Base-by-base conservation (phyloP, 2,329 filamentous ascomycete species). In the Myriosclerotinia scirpicola region DNA sequence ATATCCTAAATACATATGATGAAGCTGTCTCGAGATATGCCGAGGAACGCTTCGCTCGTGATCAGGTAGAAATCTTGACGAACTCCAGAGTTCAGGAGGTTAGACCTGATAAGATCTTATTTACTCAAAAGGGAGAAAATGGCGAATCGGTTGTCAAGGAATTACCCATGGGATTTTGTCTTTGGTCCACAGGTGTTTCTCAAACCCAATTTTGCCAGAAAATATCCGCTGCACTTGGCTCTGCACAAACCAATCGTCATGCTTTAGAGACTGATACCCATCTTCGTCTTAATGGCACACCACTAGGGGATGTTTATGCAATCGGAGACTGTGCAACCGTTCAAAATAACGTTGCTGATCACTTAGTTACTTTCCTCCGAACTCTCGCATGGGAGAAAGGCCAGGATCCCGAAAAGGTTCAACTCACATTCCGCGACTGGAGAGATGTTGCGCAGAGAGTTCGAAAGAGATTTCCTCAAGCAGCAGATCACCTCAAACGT, bases 1-100 rank as follows among this genome's bases (percentile, higher is more conserved):
- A 99, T 73, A 99, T 99, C 70, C 83, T 99, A 40, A 99, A 99
- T 80, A 99, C 95, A 0, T 99, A 99, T 76, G 95, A 99, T 71
- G 95, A 99, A 79, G 90, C 92, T 0, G 84, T 99, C 1, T 97
- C 93, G 14, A 88, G 88, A 76, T 99, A 96, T 76, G 94, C 95
- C 26, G 95, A 99, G 79, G 87, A 91, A 64, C 89, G 91, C 53
- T 97, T 99, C 75, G 87, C 90, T 22, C 92, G 95, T 74, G 95
- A 99, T 76, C 88, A 93, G 72, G 90, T 99, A 66, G 90, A 96
- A 54, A 89, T 99, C 11, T 84, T 97, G 71, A 97, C 93, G 64
- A 98, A 97, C 78, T 89, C 95, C 1, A 87, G 95, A 68, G 95
- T 99, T 26, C 92, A 93, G 78, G 94, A 97, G 78, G 93, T 99